Base-by-base conservation (phyloP, 2,329 filamentous ascomycete genomes). In the Scytalidium lignicola region DNA sequence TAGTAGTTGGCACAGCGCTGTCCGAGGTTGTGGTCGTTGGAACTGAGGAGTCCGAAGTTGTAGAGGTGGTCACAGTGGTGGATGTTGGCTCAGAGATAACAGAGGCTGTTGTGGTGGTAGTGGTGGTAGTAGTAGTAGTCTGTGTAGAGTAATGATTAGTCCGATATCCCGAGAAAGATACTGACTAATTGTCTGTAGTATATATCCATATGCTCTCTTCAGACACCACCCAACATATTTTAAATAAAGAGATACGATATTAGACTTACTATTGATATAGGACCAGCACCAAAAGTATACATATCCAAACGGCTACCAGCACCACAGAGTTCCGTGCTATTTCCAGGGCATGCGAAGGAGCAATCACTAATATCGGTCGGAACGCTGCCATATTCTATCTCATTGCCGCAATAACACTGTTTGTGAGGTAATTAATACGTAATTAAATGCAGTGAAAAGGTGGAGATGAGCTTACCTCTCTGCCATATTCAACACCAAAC, bases 281-380 rank as follows among this genome's bases (percentile, higher is more conserved):
- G n/a, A 37, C 12, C n/a, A 13, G 32, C 37, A 42, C 49, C 44
- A 21, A 48, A 54, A 42, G 59, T 57, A 10, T 63, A 57, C 2
- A 51, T 47, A 43, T 55, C 58, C 17, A 65, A 49, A 22, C 58
- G 48, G 32, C 55, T 55, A 3, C 50, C 47, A 23, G 50, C 63
- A n/a, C 64, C 62, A 47, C 63, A 65, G 22, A 51, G 53, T 47
- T 65, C 53, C 3, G 51, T 47, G n/a, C 45, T 26, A 47, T 64
- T 57, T 9, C 61, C 65, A 19, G 46, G 44, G 41, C 57, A 59
- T 3, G 48, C 46, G 47, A 55, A 52, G 17, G 32, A 39, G 29
- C 47, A 44, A 9, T 50, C 43, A 3, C 19, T 18, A 13, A 9
- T 2, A 18, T 48, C n/a, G 42, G 48, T 50, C 51, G 55, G 40